Base-by-base conservation (phyloP, 768 basidiomycete species). In the Epithele typhae region DNA sequence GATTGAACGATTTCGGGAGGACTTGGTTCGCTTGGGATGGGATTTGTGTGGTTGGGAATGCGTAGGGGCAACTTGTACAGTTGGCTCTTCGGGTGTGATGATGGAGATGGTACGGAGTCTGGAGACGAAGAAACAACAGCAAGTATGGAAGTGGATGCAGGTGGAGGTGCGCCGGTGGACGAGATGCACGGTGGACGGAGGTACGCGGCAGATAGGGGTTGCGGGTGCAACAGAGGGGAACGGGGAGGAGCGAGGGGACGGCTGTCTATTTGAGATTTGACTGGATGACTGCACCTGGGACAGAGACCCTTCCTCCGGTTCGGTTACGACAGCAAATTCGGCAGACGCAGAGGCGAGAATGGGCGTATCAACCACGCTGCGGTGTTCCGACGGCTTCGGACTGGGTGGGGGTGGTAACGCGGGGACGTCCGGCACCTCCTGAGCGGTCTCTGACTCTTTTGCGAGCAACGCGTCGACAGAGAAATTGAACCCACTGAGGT, bases 401-500 rank as follows among this genome's bases (percentile, higher is more conserved):
- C 30, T 43, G 6, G 27, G 33, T 2, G 27, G 41, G 17, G 25
- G 25, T 14, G n/a, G 19, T 24, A 24, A 24, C 14, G 23, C 32
- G 10, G 34, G 37, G 21, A 43, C 27, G n/a, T 41, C 24, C 22
- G 42, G 37, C 30, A 36, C 32, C 15, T 2, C 27, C 8, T 32
- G 34, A 9, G 12, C n/a, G 35, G 23, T 15, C 17, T 3, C 22
- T 35, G 40, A 7, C 25, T 30, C 25, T 22, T 25, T 21, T 3
- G 22, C 46, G 1, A 52, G 34, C 25, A 52, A 37, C 22, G 46
- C 46, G 42, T 52, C 46, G 42, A 52, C 33, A 17, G 51, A 42
- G 22, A 52, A 52, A 27, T 48, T 43, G 42, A 52, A 52, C 37
- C 51, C 51, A 25, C 51, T 52, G 37, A 52, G 40, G 41, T 52